Base-by-base conservation (phyloP, 1,284 basidiomycete genomes). In the Golubevia pallescens region DNA sequence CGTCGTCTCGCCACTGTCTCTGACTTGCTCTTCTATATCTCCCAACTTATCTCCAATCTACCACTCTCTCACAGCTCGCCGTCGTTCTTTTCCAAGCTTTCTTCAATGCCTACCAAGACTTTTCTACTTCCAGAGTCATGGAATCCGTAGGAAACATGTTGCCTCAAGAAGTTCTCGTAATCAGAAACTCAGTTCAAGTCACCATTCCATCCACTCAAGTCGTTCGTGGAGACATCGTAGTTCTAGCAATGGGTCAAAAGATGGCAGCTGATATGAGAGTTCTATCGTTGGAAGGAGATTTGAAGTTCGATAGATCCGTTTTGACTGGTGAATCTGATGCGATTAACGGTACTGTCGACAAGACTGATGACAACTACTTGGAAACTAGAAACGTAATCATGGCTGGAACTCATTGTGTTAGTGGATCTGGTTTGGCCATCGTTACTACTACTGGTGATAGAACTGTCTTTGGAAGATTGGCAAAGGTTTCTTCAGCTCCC, bases 271-370 rank as follows among this genome's bases (percentile, higher is more conserved):
- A 82, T 67, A 67, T 76, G 62, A 73, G 78, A 21, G 61, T 77
- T 57, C 64, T 77, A 66, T 20, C 23, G n/a, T 20, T 82, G 86
- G 82, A 81, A 51, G 80, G 86, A 4, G 90, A 91, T 71, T 84
- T 90, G 62, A 88, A 88, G 58, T 89, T 91, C 61, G 90, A 91
- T 74, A 88, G 90, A 32, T 88, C 90, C 1, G 88, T 91, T n/a
- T 86, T 91, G 52, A 92, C 90, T 0, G 90, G 90, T 86, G 88
- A 86, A 59, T 87, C 86, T 21, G 89, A 91, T 62, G 88, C 90
- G 73, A 87, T 91, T 42, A 78, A 87, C 0, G 90, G 87, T 0
- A 86, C 87, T 1, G 79, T 90, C 54, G 88, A 90, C 21, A 75
- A 81, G 14, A 90, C 89, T 1, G 89, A 89, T 10, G 86, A 88